Percentiles rank a stretch among this genome's conserved stretches.
phyloP scores from a whole-genome alignment of 2,329 filamentous ascomycete species.

The Scytalidium sp. region DNA sequence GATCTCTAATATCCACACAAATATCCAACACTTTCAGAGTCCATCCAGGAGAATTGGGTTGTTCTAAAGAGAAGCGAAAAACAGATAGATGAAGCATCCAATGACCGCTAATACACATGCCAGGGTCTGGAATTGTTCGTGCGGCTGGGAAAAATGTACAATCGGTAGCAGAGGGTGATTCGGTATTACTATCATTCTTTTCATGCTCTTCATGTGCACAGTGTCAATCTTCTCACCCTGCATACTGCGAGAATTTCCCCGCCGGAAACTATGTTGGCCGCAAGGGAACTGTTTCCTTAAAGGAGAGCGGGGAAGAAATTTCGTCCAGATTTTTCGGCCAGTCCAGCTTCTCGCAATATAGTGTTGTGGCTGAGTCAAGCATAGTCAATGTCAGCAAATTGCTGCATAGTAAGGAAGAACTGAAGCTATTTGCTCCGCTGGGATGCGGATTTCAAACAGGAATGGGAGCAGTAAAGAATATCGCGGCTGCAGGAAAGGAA shows the following conservation, averaged over 20 bases:
- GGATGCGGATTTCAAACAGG: constrained; percentile 41
- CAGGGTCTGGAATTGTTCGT: constrained; percentile 4
- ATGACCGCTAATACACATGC: not conserved
- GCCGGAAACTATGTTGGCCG: not conserved
- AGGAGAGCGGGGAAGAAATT: constrained; percentile 10
- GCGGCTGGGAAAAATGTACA: constrained; percentile 1
- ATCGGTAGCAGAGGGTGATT: constrained; percentile 6
- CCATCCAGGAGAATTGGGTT: too few relatives aligned
- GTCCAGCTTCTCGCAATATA: constrained; percentile 21
- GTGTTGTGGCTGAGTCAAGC: constrained; percentile 19
- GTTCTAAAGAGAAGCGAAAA: too few relatives aligned
- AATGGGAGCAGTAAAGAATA: constrained; percentile 34
- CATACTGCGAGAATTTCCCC: constrained; percentile 20
- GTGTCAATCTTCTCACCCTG: constrained; percentile 24
- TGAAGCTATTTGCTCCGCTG: constrained; percentile 33
- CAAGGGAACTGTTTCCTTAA: too few relatives aligned
- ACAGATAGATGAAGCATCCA: too few relatives aligned
- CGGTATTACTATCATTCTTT: constrained; percentile 30
- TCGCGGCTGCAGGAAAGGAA: constrained; percentile 23
- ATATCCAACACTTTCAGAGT: too few relatives aligned
- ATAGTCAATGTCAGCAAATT: constrained; percentile 22
- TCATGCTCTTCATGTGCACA: constrained; percentile 27
- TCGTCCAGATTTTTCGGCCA: constrained; percentile 28
- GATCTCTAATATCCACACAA: too few relatives aligned
- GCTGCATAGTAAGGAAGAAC: constrained; percentile 21